These are phyloP conservation scores for Cladosporium sp. DNA, from an alignment of 2,329 filamentous ascomycete genomes.

Conservation along the genomic window DNA sequence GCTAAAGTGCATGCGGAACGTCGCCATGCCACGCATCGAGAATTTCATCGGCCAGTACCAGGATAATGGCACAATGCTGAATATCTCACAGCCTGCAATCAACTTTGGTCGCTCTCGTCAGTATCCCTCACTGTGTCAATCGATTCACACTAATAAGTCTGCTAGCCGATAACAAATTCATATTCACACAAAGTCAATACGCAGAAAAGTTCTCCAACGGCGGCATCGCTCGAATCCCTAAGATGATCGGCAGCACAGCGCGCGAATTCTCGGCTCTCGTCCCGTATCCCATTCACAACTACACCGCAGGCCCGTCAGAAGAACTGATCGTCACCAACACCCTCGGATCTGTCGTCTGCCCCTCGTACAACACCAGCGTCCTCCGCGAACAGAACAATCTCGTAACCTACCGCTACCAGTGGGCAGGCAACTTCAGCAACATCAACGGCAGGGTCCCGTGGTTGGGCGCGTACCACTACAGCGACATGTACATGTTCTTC, in stretches of 20 bases:
- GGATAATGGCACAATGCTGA: conserved; percentile 19
- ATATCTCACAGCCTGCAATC: conserved; percentile 19
- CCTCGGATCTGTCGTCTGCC: conserved; percentile 24
- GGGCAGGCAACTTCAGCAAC: conserved; percentile 34
- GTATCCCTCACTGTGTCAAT: conserved; percentile 1
- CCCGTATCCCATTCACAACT: conserved; percentile 23
- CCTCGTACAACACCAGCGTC: conserved; percentile 25
- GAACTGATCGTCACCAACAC: conserved; percentile 14
- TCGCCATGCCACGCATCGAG: conserved; percentile 28
- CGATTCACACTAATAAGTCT: conserved; percentile 11
- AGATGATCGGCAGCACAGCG: conserved; percentile 36
- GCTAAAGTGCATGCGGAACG: conserved; percentile 35
- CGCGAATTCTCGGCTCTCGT: conserved; percentile 32
- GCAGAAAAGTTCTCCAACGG: conserved; percentile 17
- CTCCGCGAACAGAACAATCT: conserved; percentile 24
- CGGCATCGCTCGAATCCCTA: conserved; percentile 38
- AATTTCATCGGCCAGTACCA: conserved; percentile 30
- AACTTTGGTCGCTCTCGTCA: conserved; percentile 26
- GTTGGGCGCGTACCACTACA: conserved; percentile 34
- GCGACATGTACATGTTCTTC: conserved; percentile 34
- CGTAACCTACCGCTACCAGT: conserved; percentile 35
- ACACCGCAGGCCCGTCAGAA: neutral
- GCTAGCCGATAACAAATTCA: conserved; percentile 23
- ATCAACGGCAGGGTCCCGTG: conserved; percentile 30
- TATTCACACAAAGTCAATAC: conserved; percentile 16